Evolutionary conservation across 345 rosid genomes (phyloP).

Genomic region (Citrus reticulata): DNA sequence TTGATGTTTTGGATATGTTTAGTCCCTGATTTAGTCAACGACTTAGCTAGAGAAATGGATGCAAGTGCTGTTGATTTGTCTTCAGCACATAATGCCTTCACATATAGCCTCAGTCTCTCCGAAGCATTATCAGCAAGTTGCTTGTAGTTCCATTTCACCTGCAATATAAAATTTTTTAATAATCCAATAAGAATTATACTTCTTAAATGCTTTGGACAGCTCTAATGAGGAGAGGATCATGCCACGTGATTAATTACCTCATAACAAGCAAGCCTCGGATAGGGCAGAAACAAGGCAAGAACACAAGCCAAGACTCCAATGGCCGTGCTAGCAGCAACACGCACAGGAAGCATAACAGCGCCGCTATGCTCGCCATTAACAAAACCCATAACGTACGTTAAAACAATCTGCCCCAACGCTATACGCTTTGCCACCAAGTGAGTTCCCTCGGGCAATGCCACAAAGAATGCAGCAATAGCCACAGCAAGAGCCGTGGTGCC

Average conservation of each 20-base stretch:
- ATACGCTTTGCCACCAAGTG: constrained; percentile 63
- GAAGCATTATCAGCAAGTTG: constrained; percentile 49
- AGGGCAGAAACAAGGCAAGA: constrained; percentile 61
- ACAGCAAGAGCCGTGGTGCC: constrained; percentile 55
- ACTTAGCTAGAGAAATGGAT: constrained; percentile 56
- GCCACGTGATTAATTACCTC: constrained; percentile 38
- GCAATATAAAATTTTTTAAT: neutral
- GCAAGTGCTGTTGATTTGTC: constrained; percentile 45
- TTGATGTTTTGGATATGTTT: constrained; percentile 53
- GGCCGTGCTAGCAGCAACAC: constrained; percentile 72
- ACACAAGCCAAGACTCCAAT: constrained; percentile 68
- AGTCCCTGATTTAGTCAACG: constrained; percentile 31
- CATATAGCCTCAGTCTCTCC: constrained; percentile 55
- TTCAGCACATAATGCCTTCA: constrained; percentile 53
- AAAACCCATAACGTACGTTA: constrained; percentile 53
- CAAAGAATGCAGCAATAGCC: constrained; percentile 52
- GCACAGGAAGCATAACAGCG: constrained; percentile 64
- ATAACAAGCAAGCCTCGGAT: constrained; percentile 61
- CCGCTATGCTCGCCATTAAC: constrained; percentile 49
- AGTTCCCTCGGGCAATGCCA: constrained; percentile 54
- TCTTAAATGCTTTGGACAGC: neutral
- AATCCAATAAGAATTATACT: too few relatives aligned
- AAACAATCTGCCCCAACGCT: constrained; percentile 73
- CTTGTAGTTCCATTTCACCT: constrained; percentile 60
- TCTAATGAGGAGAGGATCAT: neutral